Percentiles rank a stretch among this genome's conserved stretches.
Conservation (phyloP, 2,329 filamentous ascomycete species). For the Sporothrix inflata region DNA sequence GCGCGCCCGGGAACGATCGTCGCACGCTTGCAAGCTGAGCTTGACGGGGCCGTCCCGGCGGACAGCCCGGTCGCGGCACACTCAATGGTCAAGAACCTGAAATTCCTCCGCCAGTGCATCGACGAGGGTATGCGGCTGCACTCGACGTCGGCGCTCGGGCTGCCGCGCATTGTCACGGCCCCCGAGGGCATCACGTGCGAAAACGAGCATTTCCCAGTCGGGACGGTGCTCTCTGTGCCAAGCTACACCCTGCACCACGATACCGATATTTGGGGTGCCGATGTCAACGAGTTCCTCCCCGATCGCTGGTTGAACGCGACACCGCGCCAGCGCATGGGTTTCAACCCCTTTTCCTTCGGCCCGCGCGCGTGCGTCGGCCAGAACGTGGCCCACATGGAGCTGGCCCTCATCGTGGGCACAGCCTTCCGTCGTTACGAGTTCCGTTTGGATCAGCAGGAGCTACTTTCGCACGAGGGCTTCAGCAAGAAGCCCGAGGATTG, state of each 20-base stretch:
- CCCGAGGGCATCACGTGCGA: slow-evolving; percentile 27
- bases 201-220: slow-evolving; percentile 28
- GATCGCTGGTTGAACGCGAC: slow-evolving; percentile 34
- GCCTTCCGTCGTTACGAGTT: slow-evolving; percentile 32
- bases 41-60: slow-evolving; percentile 28
- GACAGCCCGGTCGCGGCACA: slow-evolving; percentile 17
- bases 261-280: slow-evolving; percentile 37
- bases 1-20: slow-evolving; percentile 27
- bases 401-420: slow-evolving; percentile 31
- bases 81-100: slow-evolving; percentile 26
- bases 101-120: slow-evolving; percentile 30
- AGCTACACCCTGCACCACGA: slow-evolving; percentile 32
- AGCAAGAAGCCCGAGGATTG: slow-evolving; percentile 32
- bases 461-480: slow-evolving; percentile 31
- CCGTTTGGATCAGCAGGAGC: slow-evolving; percentile 21
- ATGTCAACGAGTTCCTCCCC: slow-evolving; percentile 37
- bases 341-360: slow-evolving; percentile 32
- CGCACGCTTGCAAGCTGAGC: slow-evolving; percentile 29
- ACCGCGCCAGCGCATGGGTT: slow-evolving; percentile 31
- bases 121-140: slow-evolving; percentile 33
- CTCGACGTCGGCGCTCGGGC: slow-evolving; percentile 31
- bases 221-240: slow-evolving; percentile 31
- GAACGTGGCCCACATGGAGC: slow-evolving; percentile 33
- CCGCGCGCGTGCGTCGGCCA: slow-evolving; percentile 33
- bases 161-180: slow-evolving; percentile 31